Base-by-base conservation (phyloP, 352 stramenopile species). In the Blastocystis sp. region DNA sequence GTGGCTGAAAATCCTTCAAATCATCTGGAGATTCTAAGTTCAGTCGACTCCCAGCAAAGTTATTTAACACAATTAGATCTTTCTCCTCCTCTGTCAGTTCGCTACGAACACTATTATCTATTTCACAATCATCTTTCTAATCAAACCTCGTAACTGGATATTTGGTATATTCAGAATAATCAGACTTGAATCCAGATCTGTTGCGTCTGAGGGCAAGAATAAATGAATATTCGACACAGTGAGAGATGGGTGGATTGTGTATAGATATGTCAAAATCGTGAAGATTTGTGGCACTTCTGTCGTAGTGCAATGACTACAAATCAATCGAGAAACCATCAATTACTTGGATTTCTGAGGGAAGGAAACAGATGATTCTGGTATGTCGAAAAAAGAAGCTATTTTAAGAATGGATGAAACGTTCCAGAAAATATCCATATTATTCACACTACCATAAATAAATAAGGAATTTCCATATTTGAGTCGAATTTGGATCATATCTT, bases 221-320 rank as follows among this genome's bases (percentile, higher is more conserved):
- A 84, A 15, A 42, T 84, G 73, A 35, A 84, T 19, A 30, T 84
- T 84, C 9, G 22, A 24, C 4, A 84, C 27, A 42, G 73, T 66
- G 19, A 84, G 73, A 13, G 73, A 68, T 17, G 73, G 73, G 30
- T 84, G 73, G n/a, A 84, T 57, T 9, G 73, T 84, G 51, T 84
- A 84, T 22, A 84, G 51, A 69, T 84, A 84, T 11, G 73, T 84
- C 73, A 84, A 53, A 44, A 84, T 66, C 35, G 54, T 84, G 53
- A 84, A 84, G 0, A 84, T 27, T 37, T 60, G 44, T 5, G 73
- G 73, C 51, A 84, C 73, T 30, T 69, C 53, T n/a, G 35, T 76
- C 1, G 17, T 19, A 19, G 60, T 37, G 9, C 3, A 9, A 35
- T 22, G 24, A 22, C 60, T 70, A 33, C 9, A 24, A 35, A 19